Evolutionary conservation across 164 flowering plant species (phyloP).

Genomic region (Berberis thunbergii): DNA sequence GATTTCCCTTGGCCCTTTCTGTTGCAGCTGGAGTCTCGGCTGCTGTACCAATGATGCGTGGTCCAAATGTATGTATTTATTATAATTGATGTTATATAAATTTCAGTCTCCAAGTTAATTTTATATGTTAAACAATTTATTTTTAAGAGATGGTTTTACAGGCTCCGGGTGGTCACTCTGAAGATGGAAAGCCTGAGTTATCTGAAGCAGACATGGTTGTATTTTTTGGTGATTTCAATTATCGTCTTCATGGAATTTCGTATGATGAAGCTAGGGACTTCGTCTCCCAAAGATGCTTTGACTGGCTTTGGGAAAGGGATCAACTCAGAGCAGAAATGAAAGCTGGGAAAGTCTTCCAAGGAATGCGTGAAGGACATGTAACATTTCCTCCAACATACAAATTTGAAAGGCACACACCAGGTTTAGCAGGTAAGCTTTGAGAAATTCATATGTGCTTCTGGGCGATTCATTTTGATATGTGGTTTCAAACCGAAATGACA

Average conservation of each 20-base stretch:
- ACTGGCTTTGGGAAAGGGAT: constrained; percentile 97
- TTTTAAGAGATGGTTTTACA: not conserved
- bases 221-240: constrained; percentile 91
- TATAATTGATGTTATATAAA: not conserved
- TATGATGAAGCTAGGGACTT: constrained; percentile 99
- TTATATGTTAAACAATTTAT: not conserved
- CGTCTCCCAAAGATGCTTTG: constrained; percentile 96
- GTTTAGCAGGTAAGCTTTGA: constrained; percentile 66
- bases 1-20: constrained; percentile 41
- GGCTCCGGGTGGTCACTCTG: not conserved
- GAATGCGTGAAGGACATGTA: constrained; percentile 88
- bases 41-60: constrained; percentile 41
- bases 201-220: constrained; percentile 91
- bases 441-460: not conserved
- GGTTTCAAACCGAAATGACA: not conserved
- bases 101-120: not conserved
- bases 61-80: constrained; percentile 46
- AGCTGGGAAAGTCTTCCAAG: constrained; percentile 94
- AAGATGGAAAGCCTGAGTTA: constrained; percentile 65
- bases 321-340: constrained; percentile 94
- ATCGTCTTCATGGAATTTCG: constrained; percentile 87
- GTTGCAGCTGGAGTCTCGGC: constrained; percentile 82
- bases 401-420: constrained; percentile 75
- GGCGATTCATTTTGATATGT: not conserved
- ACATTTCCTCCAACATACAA: constrained; percentile 97